Evolutionary conservation across 768 basidiomycete genomes (phyloP), one percentile per base, ranked within the genome.

Genomic region (Crucibulum laeve): DNA sequence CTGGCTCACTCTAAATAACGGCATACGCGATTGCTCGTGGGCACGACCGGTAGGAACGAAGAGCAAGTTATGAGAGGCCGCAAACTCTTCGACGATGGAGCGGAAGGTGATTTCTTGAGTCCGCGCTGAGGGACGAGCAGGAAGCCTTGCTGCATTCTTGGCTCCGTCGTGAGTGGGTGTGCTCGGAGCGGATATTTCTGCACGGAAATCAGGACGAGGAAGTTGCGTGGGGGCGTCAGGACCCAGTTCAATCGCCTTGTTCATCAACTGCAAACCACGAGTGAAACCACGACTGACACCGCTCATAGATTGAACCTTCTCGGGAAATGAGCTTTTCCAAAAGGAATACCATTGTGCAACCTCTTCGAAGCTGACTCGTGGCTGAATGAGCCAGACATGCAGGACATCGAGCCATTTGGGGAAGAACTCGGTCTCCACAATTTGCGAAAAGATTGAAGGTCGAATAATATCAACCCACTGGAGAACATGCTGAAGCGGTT

Each of bases 401-500:
- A 99, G 70, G 17, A 89, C 82, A 38, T 92, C 87, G 47, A 98
- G 73, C 93, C 94, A 99, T 59, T 96, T 95, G 3, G 92, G 90
- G 76, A 97, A 97, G 71, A 98, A 95, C 55, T 92, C 91, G 4
- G 77, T 75, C 60, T 95, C 90, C 49, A 99, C 67, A 10, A 99
- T 68, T 56, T 93, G 89, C 1, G 82, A 74, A 54, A 96, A 75
- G 48, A 95, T 77, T 3, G 87, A 82, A 0, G 80, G 63, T 5
- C 89, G 84, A 25, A 98, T 71, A 43, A 90, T 71, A 24, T 68
- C 60, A 8, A 74, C 70, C 96, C 96, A 99, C 1, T 71, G 69
- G 34, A 97, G 69, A 14, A 92, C 87, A 41, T 72, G 71, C 15
- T 83, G 69, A 36, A 99, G 71, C 0, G 93, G 88, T 18, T 71